Percentiles rank a stretch among this genome's conserved stretches.
These are phyloP conservation scores for Rhizophagus sp. DNA, from an alignment of 192 early-diverging fungal genomes.

Conservation along the genomic window DNA sequence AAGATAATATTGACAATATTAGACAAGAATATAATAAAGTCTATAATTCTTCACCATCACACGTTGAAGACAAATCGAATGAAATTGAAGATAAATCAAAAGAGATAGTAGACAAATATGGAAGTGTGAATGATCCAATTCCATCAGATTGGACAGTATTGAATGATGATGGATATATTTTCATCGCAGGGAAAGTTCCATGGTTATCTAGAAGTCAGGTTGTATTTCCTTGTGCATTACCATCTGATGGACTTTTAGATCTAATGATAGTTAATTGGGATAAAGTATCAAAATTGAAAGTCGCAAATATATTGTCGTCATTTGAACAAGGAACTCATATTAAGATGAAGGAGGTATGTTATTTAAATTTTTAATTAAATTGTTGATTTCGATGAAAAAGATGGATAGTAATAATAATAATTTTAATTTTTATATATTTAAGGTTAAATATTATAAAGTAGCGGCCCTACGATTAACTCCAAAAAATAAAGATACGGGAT, in stretches of 20 bases:
- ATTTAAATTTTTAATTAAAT: not conserved
- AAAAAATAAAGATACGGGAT: slow-evolving; percentile 33
- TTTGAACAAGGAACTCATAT: slow-evolving; percentile 53
- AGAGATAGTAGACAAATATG: slow-evolving; percentile 37
- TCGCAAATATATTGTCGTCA: slow-evolving; percentile 41
- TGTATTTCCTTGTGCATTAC: slow-evolving; percentile 51
- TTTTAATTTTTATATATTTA: not conserved
- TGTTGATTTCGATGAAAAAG: not conserved
- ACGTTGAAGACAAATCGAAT: slow-evolving; percentile 21
- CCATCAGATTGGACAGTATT: slow-evolving; percentile 49
- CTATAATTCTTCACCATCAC: not conserved
- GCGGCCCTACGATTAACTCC: slow-evolving; percentile 58
- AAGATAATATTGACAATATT: slow-evolving; percentile 44
- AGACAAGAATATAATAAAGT: slow-evolving; percentile 34
- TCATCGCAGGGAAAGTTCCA: slow-evolving; percentile 52
- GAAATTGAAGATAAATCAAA: slow-evolving; percentile 13
- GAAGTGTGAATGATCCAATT: slow-evolving; percentile 36
- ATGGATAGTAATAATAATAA: too few relatives aligned
- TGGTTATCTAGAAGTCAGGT: slow-evolving; percentile 48
- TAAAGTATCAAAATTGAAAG: slow-evolving; percentile 33
- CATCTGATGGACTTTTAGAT: slow-evolving; percentile 56
- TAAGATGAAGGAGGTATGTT: slow-evolving; percentile 42
- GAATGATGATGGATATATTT: slow-evolving; percentile 42
- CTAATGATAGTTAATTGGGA: slow-evolving; percentile 42
- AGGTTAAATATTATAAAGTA: slow-evolving; percentile 62